These are phyloP conservation scores for Volvariella surrecta DNA, from an alignment of 1,284 basidiomycete genomes.

Conservation along the genomic window DNA sequence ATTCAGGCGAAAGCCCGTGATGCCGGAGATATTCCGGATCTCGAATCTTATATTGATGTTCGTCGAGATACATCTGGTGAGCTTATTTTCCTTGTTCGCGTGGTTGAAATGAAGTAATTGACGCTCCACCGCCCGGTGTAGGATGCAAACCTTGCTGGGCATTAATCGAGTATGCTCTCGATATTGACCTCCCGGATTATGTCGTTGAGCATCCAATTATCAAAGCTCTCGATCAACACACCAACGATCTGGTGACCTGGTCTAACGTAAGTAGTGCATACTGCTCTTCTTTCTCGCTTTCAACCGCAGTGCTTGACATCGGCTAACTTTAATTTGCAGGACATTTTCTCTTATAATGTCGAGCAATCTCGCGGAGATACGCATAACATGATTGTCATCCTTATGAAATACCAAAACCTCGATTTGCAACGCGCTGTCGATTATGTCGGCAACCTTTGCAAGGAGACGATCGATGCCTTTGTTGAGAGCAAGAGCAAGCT, in stretches of 20 bases:
- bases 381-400: conserved; percentile 51
- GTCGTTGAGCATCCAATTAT: conserved; percentile 46
- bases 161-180: conserved; percentile 48
- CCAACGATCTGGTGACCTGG: conserved; percentile 54
- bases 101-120: too few species aligned
- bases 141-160: conserved; percentile 55
- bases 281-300: not conserved
- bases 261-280: conserved; percentile 37
- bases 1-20: conserved; percentile 46
- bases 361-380: conserved; percentile 49
- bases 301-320: conserved; percentile 5
- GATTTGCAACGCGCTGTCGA: conserved; percentile 44
- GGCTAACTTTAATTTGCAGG: conserved; percentile 23
- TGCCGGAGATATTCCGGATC: conserved; percentile 34
- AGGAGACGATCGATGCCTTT: conserved; percentile 38
- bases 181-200: conserved; percentile 46
- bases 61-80: conserved; percentile 46
- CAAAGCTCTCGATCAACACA: conserved; percentile 38
- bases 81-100: conserved; percentile 10
- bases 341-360: conserved; percentile 55
- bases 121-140: conserved; percentile 7
- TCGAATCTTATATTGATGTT: conserved; percentile 50
- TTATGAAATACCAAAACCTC: conserved; percentile 42
- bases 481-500: conserved; percentile 30
- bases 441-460: conserved; percentile 43